phyloP scores from a whole-genome alignment of 2,329 filamentous ascomycete genomes.

The Aspergillus fumigatus region DNA sequence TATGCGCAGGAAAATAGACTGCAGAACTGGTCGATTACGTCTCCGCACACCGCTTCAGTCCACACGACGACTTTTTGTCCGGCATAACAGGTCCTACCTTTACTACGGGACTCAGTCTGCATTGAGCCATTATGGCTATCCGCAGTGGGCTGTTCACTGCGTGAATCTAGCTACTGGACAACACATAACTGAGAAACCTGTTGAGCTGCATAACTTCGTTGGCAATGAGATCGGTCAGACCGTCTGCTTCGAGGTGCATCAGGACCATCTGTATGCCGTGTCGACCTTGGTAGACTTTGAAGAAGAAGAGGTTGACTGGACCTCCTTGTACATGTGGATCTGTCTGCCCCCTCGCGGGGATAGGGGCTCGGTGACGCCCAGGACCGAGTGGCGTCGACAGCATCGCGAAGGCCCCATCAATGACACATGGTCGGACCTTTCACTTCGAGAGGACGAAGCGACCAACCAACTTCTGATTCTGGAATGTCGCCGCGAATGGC shows the following conservation, averaged over 20 bases:
- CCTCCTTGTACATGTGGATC: slow-evolving; percentile 64
- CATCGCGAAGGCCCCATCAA: slow-evolving; percentile 68
- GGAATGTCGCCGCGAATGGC: slow-evolving; percentile 68
- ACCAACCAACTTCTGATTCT: slow-evolving; percentile 58
- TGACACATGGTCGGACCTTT: slow-evolving; percentile 67
- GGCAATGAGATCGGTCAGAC: slow-evolving; percentile 63
- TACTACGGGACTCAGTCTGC: slow-evolving; percentile 63
- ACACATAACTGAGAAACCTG: slow-evolving; percentile 41
- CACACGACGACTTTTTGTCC: slow-evolving; percentile 59
- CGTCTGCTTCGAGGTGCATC: slow-evolving; percentile 67
- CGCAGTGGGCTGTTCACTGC: slow-evolving; percentile 59
- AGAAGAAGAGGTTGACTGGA: slow-evolving; percentile 61
- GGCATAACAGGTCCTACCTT: slow-evolving; percentile 58
- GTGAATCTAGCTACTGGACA: slow-evolving; percentile 43
- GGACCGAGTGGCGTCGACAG: slow-evolving; percentile 60
- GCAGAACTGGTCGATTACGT: slow-evolving; percentile 36
- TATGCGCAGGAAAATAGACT: slow-evolving; percentile 22
- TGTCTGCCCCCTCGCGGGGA: slow-evolving; percentile 53
- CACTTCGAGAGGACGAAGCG: slow-evolving; percentile 56
- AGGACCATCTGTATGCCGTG: slow-evolving; percentile 63
- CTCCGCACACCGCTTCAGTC: slow-evolving; percentile 42
- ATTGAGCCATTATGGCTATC: slow-evolving; percentile 49
- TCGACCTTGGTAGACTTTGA: slow-evolving; percentile 62
- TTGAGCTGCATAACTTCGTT: slow-evolving; percentile 55
- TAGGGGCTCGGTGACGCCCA: slow-evolving; percentile 43